These are phyloP conservation scores for Leishmania martiniquensis DNA, from an alignment of 208 protist genomes.

Conservation along the genomic window DNA sequence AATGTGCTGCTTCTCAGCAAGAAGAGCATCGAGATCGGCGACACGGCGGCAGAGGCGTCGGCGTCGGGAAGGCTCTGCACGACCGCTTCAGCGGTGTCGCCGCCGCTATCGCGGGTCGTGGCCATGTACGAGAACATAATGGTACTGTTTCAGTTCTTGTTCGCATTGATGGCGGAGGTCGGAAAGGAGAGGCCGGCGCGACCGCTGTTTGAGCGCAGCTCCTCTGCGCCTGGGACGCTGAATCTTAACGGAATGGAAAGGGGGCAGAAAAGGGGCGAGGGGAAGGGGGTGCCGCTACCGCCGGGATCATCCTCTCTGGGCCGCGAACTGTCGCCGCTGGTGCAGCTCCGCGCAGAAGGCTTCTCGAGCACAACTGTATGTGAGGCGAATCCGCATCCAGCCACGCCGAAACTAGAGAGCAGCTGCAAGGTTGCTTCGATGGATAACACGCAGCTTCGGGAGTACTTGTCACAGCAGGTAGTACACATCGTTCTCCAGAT, in stretches of 20 bases:
- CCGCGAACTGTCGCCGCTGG: background rate
- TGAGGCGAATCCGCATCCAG: background rate
- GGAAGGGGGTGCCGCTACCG: background rate
- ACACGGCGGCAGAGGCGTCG: background rate
- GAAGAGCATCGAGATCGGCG: slow-evolving; percentile 23
- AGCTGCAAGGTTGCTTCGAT: background rate
- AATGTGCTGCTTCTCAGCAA: slow-evolving; percentile 50
- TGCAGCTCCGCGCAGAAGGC: background rate
- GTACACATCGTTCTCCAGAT: slow-evolving; percentile 35
- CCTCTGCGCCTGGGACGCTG: background rate
- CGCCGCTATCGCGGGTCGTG: slow-evolving; percentile 27
- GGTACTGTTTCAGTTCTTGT: slow-evolving; percentile 36
- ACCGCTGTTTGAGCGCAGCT: background rate
- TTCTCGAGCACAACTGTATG: background rate
- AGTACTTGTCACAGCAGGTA: slow-evolving; percentile 24
- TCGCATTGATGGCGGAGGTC: slow-evolving; percentile 35
- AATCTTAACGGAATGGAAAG: background rate
- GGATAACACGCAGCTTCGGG: slow-evolving; percentile 26
- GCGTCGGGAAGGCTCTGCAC: too few species aligned
- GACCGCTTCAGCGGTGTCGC: background rate
- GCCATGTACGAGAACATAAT: slow-evolving; percentile 84
- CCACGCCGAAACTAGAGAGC: background rate
- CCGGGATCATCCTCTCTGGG: background rate
- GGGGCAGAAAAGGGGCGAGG: background rate
- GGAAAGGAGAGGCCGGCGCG: slow-evolving; percentile 17